These are phyloP conservation scores for Phalaenopsis aphrodite DNA, from an alignment of 106 monocot genomes.

Conservation along the genomic window DNA sequence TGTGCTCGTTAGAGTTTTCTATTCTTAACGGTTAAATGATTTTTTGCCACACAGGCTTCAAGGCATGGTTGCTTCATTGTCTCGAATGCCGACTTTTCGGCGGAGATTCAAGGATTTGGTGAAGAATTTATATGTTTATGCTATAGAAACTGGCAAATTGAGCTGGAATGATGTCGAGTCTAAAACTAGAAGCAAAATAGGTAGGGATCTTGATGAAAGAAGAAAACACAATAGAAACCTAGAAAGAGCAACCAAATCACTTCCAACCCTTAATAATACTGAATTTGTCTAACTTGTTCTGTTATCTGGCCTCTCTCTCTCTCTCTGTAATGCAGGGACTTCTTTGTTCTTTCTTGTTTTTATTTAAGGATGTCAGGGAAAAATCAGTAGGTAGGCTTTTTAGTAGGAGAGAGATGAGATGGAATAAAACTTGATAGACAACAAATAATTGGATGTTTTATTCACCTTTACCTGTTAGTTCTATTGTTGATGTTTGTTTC, in stretches of 20 bases:
- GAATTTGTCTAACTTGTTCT: background rate
- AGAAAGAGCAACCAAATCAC: background rate
- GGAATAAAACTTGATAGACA: too few relatives aligned
- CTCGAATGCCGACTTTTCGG: conserved; percentile 40
- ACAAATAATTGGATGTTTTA: too few relatives aligned
- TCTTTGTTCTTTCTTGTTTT: background rate
- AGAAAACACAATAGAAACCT: background rate
- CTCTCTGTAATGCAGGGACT: background rate
- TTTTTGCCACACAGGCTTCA: background rate
- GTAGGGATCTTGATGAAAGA: background rate
- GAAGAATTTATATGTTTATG: conserved; percentile 40
- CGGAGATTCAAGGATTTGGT: conserved; percentile 37
- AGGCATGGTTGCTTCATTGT: conserved; percentile 37
- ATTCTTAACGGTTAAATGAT: background rate
- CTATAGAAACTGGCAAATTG: conserved; percentile 16
- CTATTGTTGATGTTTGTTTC: too few relatives aligned
- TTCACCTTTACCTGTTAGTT: too few relatives aligned
- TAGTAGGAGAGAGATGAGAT: too few relatives aligned
- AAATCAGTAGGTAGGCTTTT: too few relatives aligned
- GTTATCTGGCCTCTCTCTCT: too few relatives aligned
- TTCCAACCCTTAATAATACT: background rate
- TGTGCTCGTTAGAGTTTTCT: background rate
- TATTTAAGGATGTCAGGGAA: background rate
- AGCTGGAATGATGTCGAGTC: background rate
- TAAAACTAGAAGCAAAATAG: conserved; percentile 6